Evolutionary conservation across 495 filamentous ascomycete species (phyloP), one percentile per base, ranked within the genome.

Genomic region (Glarea lozoyensis): DNA sequence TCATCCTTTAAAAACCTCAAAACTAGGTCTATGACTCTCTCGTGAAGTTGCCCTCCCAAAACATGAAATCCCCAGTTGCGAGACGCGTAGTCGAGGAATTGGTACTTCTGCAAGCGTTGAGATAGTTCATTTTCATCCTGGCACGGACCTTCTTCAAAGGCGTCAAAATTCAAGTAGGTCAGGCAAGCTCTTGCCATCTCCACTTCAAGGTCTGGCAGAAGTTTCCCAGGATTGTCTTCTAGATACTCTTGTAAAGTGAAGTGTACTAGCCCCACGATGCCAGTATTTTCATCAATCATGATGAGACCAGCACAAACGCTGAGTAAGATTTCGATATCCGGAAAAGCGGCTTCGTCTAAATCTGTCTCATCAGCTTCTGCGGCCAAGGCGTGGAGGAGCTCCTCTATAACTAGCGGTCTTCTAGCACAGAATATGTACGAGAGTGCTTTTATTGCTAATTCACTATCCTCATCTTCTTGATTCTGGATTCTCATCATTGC

Each of bases 181-280:
- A 67, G 19, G 49, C 72, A 75, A 12, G 42, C 54, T 13, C 15
- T 45, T 13, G 65, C 48, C 12, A 76, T 64, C 9, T 52, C 32
- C 5, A 24, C 10, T 25, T 66, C 47, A 3, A 62, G 63, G 42
- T 56, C 41, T 6, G 65, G 55, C 40, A 65, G 63, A 59, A 60
- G 67, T 7, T 42, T 34, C 1, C 41, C 25, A 40, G 49, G 52
- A 13, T 50, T 66, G 17, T 53, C 49, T 18, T 68, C 55, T 29
- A 79, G 67, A 52, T 73, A 80, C 33, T 69, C 63, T 43, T 76
- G 66, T 0, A 70, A 61, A 4, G 75, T 77, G 43, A 72, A 75
- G 52, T 79, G 78, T 5, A 76, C 67, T 16, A 81, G 57, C 11
- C 70, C 67, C 24, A 78, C 59, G 33, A 70, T 60, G 9, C 48